Percentiles rank a stretch among this genome's conserved stretches.
Conservation (phyloP, 768 basidiomycete genomes). For the Kwoniella dendrophila region DNA sequence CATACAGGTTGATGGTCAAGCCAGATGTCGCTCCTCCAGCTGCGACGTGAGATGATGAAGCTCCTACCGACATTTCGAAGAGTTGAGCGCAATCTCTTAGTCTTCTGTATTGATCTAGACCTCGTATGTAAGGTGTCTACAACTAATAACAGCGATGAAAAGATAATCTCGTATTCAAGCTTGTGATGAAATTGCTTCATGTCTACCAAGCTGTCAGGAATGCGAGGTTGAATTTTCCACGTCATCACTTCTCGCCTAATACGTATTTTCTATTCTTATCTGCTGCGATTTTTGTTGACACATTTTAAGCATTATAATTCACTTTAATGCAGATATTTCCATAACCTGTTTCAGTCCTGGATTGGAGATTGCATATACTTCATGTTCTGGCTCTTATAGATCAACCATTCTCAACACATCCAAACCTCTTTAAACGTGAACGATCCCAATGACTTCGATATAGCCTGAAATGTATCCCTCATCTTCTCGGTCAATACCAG, state of each 20-base stretch:
- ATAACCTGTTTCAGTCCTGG: no score
- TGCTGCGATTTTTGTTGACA: neutral
- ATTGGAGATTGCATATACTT: no score
- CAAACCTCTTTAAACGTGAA: neutral
- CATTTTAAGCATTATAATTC: neutral
- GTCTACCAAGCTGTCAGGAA: no score
- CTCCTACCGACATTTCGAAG: slow-evolving; percentile 2
- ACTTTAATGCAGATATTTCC: neutral
- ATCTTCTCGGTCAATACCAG: slow-evolving; percentile 13
- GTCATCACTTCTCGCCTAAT: neutral
- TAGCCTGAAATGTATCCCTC: neutral
- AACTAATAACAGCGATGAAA: no score
- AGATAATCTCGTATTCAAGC: no score
- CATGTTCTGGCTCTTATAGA: no score
- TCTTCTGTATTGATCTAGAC: neutral
- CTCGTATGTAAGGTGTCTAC: no score
- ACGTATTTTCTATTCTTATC: neutral
- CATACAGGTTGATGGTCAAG: slow-evolving; percentile 41
- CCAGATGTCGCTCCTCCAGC: slow-evolving; percentile 29
- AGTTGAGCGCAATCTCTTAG: neutral
- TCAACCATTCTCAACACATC: no score
- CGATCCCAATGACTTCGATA: neutral
- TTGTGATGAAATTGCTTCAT: no score
- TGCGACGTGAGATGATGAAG: neutral
- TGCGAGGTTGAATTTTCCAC: no score